phyloP scores from a whole-genome alignment of 106 monocot genomes.

The Gastrodia elata region DNA sequence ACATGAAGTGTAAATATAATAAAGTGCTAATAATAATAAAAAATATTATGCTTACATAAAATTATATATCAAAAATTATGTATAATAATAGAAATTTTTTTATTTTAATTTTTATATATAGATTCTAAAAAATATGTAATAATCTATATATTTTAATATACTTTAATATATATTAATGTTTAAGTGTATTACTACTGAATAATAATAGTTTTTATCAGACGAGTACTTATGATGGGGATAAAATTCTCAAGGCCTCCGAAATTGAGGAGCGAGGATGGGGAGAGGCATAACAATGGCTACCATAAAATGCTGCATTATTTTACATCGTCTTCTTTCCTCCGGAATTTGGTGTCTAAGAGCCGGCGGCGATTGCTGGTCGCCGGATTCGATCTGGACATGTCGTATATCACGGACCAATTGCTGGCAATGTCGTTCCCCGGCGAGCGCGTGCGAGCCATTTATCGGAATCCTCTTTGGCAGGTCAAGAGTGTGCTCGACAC shows the following conservation, averaged over 20 bases:
- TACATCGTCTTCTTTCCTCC: slow-evolving; percentile 21
- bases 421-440: slow-evolving; percentile 57
- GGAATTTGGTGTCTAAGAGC: slow-evolving; percentile 40
- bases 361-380: slow-evolving; percentile 38
- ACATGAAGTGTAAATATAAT: too few relatives aligned
- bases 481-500: slow-evolving; percentile 39
- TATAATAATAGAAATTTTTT: too few relatives aligned
- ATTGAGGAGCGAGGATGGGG: slow-evolving; percentile 1
- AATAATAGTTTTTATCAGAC: too few relatives aligned
- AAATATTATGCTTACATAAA: too few relatives aligned
- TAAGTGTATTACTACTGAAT: too few relatives aligned
- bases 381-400: slow-evolving; percentile 57
- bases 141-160: too few relatives aligned
- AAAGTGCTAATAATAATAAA: too few relatives aligned
- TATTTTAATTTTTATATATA: too few relatives aligned
- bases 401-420: slow-evolving; percentile 41
- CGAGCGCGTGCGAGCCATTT: slow-evolving; percentile 40
- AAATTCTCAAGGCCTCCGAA: slow-evolving; percentile 20
- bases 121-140: too few relatives aligned
- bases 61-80: too few relatives aligned
- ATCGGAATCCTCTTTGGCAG: slow-evolving; percentile 60
- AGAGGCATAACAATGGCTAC: slow-evolving; percentile 13
- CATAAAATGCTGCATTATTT: slow-evolving; percentile 15
- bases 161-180: too few relatives aligned
- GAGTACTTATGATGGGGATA: slow-evolving; percentile 18